These are phyloP conservation scores for Penicillium nucicola DNA, from an alignment of 495 filamentous ascomycete genomes.

Conservation along the genomic window DNA sequence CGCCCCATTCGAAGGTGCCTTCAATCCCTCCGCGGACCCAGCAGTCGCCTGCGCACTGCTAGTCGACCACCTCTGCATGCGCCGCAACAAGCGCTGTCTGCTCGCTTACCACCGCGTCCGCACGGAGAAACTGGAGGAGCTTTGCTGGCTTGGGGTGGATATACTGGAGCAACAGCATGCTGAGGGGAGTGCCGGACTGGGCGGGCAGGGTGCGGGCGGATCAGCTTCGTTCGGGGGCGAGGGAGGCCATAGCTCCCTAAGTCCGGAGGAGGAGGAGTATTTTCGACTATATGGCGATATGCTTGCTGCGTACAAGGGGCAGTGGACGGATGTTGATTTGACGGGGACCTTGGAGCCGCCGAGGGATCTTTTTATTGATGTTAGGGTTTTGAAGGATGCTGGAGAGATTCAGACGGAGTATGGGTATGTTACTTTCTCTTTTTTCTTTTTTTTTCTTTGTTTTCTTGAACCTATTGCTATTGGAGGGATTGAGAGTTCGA, in stretches of 20 bases:
- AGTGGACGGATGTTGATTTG: slow-evolving; percentile 97
- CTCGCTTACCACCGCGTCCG: slow-evolving; percentile 91
- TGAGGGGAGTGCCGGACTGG: too few relatives aligned
- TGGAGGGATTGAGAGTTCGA: too few relatives aligned
- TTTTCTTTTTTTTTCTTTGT: background rate
- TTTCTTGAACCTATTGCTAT: too few relatives aligned
- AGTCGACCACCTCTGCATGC: slow-evolving; percentile 92
- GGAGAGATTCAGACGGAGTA: slow-evolving; percentile 99
- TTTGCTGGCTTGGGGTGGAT: slow-evolving; percentile 89
- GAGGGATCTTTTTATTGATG: slow-evolving; percentile 94
- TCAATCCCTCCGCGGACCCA: slow-evolving; percentile 82
- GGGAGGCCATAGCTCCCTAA: slow-evolving; percentile 71
- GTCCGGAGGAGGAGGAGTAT: slow-evolving; percentile 97
- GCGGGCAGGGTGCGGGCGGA: slow-evolving; percentile 4
- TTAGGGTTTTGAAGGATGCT: slow-evolving; percentile 92
- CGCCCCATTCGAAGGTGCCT: slow-evolving; percentile 75
- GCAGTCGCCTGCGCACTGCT: slow-evolving; percentile 83
- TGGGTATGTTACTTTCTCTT: slow-evolving; percentile 56
- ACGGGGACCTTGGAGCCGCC: slow-evolving; percentile 95
- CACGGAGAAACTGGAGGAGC: slow-evolving; percentile 87
- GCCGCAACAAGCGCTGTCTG: slow-evolving; percentile 92
- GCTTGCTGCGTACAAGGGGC: slow-evolving; percentile 92
- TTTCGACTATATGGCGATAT: slow-evolving; percentile 87
- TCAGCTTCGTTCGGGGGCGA: slow-evolving; percentile 30
- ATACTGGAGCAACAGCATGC: slow-evolving; percentile 49